phyloP scores from a whole-genome alignment of 2,329 filamentous ascomycete species.

The Penicillium brevicompactum region DNA sequence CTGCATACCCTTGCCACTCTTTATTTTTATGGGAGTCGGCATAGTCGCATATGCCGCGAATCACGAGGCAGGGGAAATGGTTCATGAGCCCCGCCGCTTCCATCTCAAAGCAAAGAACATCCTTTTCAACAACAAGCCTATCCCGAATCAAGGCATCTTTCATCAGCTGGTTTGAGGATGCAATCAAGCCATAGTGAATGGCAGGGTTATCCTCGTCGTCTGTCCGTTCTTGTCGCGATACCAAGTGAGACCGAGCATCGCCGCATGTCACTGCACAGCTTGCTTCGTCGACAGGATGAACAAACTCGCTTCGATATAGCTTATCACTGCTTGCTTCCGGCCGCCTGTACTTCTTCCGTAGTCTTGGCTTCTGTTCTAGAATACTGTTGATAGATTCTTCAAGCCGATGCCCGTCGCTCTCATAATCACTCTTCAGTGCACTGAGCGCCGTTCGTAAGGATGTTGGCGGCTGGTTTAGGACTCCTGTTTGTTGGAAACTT shows the following conservation, averaged over 20 bases:
- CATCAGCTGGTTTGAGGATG: background rate
- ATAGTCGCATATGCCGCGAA: background rate
- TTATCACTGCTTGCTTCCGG: too few relatives aligned
- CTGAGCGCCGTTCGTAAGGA: too few relatives aligned
- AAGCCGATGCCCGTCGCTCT: too few relatives aligned
- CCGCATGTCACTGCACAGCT: too few relatives aligned
- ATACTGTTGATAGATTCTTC: too few relatives aligned
- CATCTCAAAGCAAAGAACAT: background rate
- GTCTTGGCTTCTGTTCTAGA: too few relatives aligned
- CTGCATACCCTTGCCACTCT: background rate
- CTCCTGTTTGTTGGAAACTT: slow-evolving; percentile 14
- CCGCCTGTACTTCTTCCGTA: too few relatives aligned
- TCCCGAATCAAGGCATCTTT: background rate
- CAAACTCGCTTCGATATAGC: too few relatives aligned
- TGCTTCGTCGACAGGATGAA: too few relatives aligned
- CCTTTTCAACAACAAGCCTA: background rate
- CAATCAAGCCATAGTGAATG: background rate
- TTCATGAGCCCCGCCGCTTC: background rate
- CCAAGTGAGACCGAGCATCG: too few relatives aligned
- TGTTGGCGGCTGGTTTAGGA: slow-evolving; percentile 19
- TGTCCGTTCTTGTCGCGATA: too few relatives aligned
- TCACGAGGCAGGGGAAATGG: background rate
- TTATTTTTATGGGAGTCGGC: background rate
- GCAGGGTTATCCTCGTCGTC: background rate
- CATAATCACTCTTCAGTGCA: too few relatives aligned